Base-by-base conservation (phyloP, 2,329 filamentous ascomycete genomes). In the Neurospora sp. region DNA sequence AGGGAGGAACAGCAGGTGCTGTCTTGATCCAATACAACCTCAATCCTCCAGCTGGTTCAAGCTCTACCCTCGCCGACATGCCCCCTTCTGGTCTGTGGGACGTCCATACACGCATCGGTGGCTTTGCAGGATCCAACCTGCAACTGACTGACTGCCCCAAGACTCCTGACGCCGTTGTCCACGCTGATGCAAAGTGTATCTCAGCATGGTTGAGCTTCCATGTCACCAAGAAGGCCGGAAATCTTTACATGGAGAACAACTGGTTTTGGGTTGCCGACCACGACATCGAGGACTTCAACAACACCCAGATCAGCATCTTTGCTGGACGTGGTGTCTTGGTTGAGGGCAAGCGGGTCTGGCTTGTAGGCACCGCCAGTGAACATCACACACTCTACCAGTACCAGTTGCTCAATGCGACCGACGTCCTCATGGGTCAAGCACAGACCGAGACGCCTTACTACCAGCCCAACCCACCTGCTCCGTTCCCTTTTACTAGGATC, bases 21-120 rank as follows among this genome's bases (percentile, higher is more conserved):
- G 83, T 90, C 8, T 81, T 93, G 6, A 87, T 93, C 70, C 85
- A 94, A 76, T 93, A 89, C 83, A 94, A 94, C 77, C 81, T 93
- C 17, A 84, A 83, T 67, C 83, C 83, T 17, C 74, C 79, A 4
- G 76, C 75, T 0, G 74, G 71, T 3, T 73, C 73, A 10, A 71
- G 43, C 33, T 69, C 67, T 6, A 72, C 70, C 33, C 72, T 71
- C 17, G 33, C 69, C 1, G 67, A 67, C 2, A 41, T 33, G 33
- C 76, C 76, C 39, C 83, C 84, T 2, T 81, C 81, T 4, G 88
- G 86, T 15, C 84, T 90, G 78, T 94, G 91, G 91, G 91, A 94
- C 74, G 87, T 90, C 12, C 91, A 94, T 79, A 86, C 90, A 76
- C 88, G 91, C 74, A 85, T 95, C 67, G 91, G 91, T 73, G 91